A percentile compares a stretch with the other conserved stretches of the same genome.
Conservation (phyloP, 2,329 filamentous ascomycete species). For the Fusarium haematococcum region DNA sequence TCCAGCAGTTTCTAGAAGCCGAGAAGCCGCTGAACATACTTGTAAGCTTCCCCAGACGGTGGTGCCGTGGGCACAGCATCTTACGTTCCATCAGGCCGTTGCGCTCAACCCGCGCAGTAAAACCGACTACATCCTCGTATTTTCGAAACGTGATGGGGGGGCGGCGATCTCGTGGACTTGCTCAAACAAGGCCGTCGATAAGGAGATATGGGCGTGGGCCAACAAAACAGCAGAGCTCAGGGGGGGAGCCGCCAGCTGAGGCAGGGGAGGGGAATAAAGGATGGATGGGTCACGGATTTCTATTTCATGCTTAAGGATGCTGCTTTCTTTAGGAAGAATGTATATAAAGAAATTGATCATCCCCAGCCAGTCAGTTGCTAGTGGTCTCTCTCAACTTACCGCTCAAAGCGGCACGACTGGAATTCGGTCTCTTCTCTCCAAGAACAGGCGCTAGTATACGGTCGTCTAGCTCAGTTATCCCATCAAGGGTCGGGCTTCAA, state of each 20-base stretch:
- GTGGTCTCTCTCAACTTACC: too few relatives aligned
- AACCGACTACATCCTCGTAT: neutral
- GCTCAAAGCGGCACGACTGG: too few relatives aligned
- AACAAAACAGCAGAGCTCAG: neutral
- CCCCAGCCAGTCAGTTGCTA: too few relatives aligned
- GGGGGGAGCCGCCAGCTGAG: neutral
- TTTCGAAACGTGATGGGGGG: neutral
- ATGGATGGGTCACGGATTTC: neutral
- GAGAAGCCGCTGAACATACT: neutral
- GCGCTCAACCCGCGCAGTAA: neutral
- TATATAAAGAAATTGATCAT: too few relatives aligned
- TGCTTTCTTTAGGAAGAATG: too few relatives aligned
- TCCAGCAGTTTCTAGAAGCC: neutral
- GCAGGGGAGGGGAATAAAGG: neutral
- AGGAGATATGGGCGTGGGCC: neutral
- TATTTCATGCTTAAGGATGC: too few relatives aligned
- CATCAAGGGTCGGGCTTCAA: too few relatives aligned
- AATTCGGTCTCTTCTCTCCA: too few relatives aligned
- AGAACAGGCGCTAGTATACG: too few relatives aligned
- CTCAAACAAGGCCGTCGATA: neutral
- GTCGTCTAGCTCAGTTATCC: too few relatives aligned
- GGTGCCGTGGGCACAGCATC: neutral
- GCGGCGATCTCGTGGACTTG: neutral
- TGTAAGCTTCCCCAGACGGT: neutral
- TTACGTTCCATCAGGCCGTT: neutral